Base-by-base conservation (phyloP, 768 basidiomycete species). In the Xanthoconium purpureum region DNA sequence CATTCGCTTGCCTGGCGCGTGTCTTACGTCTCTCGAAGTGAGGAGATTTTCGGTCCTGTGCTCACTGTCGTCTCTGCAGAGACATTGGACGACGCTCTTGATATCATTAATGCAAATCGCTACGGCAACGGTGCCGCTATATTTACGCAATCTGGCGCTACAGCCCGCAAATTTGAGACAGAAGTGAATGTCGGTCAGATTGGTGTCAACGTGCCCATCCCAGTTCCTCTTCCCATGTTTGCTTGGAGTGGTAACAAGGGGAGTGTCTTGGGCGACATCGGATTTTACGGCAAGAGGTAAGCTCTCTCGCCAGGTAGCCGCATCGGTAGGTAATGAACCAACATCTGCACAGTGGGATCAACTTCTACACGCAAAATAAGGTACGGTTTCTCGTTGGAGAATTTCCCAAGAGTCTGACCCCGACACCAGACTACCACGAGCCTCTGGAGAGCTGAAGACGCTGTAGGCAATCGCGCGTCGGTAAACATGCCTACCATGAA, bases 351-450 rank as follows among this genome's bases (percentile, higher is more conserved):
- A 88, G 90, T 60, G 95, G 91, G 28, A 82, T 98, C 74, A 91
- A 91, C 71, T 98, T 98, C 76, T 98, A 94, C 70, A 98, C 96
- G 4, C 89, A 94, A 72, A 88, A 93, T 72, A 98, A 97, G 85
- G 88, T 84, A 61, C 54, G 63, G 1, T 3, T 46, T 29, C n/a
- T 53, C 37, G 15, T 10, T 48, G 20, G 18, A 1, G 17, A 46
- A 47, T 28, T 17, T 29, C 18, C 37, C 15, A n/a, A 48, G 42
- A 58, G 8, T n/a, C 33, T 64, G n/a, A 66, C 40, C 35, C 46
- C 24, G 14, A 17, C 39, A 36, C 33, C 59, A 92, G 93, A 98
- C 95, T 3, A 93, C 84, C 6, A 98, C 95, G 4, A 87, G 91
- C 55, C 81, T 98, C 24, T 98, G 95, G 95, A 87, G 85, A 65